Evolutionary conservation across 139 green algal genomes (phyloP).

Genomic region (Haematococcus lacustris): DNA sequence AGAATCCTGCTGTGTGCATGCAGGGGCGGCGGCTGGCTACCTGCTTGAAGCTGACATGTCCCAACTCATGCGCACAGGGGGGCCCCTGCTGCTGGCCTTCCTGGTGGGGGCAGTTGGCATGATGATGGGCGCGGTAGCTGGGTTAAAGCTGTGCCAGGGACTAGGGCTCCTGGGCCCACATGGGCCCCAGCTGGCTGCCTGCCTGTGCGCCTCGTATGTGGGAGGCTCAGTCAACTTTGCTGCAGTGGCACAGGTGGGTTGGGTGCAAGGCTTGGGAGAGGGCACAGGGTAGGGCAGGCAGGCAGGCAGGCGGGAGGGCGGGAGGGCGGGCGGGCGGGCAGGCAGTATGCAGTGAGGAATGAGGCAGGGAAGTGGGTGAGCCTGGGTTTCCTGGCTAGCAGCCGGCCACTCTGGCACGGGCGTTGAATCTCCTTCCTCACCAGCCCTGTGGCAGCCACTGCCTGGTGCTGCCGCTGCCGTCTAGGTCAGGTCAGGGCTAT

Average conservation of each 20-base stretch:
- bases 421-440: neutral
- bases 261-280: neutral
- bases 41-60: neutral
- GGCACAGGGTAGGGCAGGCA: neutral
- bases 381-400: neutral
- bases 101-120: conserved; percentile 37
- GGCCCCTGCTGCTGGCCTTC: conserved; percentile 44
- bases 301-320: no score
- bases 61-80: conserved; percentile 24
- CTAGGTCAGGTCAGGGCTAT: neutral
- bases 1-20: neutral
- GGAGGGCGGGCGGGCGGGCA: no score
- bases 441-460: no score
- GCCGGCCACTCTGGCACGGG: neutral
- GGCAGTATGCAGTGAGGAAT: neutral
- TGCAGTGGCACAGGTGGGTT: conserved; percentile 41
- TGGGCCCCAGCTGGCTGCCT: conserved; percentile 34
- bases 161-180: neutral
- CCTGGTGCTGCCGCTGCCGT: neutral
- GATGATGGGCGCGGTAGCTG: conserved; percentile 37
- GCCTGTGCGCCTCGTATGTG: conserved; percentile 72
- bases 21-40: neutral
- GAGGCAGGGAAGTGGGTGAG: neutral
- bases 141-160: conserved; percentile 21
- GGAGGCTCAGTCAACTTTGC: conserved; percentile 78